Conservation (phyloP, 2,329 filamentous ascomycete genomes). For the Dothistroma septosporum region DNA sequence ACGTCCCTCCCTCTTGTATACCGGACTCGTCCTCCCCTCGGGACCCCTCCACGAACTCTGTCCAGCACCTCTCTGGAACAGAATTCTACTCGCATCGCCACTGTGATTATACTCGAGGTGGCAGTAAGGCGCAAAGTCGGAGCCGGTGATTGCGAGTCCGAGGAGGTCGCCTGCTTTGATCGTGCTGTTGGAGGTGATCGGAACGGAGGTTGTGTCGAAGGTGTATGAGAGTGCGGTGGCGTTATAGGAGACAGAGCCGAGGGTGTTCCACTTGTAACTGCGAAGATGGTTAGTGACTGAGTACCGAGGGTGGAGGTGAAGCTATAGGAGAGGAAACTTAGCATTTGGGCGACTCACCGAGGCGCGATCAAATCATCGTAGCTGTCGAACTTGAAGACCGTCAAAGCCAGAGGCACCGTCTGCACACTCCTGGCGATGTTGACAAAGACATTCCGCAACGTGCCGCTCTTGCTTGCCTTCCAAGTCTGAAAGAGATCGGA, state of each 20-base stretch:
- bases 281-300: not conserved
- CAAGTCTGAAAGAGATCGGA: conserved; percentile 27
- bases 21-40: conserved; percentile 16
- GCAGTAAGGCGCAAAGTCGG: conserved; percentile 25
- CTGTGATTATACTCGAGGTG: conserved; percentile 22
- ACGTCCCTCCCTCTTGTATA: conserved; percentile 23
- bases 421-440: conserved; percentile 20
- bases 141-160: conserved; percentile 18
- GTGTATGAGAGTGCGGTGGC: conserved; percentile 17
- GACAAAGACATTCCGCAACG: conserved; percentile 18
- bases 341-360: conserved; percentile 2
- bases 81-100: not conserved
- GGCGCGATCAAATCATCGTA: conserved; percentile 20
- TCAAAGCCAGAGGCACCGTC: conserved; percentile 19
- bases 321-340: not conserved
- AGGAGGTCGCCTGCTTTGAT: conserved; percentile 21
- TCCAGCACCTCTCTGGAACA: conserved; percentile 23
- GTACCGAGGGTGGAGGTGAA: not conserved
- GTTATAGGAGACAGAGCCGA: conserved; percentile 19
- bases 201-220: conserved; percentile 20
- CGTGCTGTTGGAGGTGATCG: conserved; percentile 22
- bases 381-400: conserved; percentile 24
- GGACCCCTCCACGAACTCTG: conserved; percentile 23
- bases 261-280: conserved; percentile 21
- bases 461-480: conserved; percentile 18